Evolutionary conservation across 768 basidiomycete species (phyloP).

Genomic region (Mycena amicta): DNA sequence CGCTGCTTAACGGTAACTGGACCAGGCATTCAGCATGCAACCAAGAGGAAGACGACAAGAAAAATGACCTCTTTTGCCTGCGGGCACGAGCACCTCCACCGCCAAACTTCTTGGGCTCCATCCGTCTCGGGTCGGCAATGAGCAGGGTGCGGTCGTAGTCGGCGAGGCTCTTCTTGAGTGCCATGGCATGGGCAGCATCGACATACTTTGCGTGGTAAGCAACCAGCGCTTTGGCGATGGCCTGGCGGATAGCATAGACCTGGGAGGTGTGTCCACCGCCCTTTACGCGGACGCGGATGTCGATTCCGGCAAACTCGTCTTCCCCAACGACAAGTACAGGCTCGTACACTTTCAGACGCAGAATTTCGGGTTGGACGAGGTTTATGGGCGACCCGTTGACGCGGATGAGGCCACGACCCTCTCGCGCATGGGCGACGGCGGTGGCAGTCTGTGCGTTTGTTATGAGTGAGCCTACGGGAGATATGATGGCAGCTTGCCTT

Average conservation of each 20-base stretch:
- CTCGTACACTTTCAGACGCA: slow-evolving; percentile 98
- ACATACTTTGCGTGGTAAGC: slow-evolving; percentile 99
- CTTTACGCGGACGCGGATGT: slow-evolving; percentile 97
- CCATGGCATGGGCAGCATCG: slow-evolving; percentile 95
- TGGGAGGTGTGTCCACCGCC: slow-evolving; percentile 99
- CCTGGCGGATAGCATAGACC: slow-evolving; percentile 98
- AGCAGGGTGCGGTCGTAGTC: slow-evolving; percentile 91
- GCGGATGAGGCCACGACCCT: slow-evolving; percentile 94
- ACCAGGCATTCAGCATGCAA: slow-evolving; percentile 7
- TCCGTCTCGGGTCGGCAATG: slow-evolving; percentile 94
- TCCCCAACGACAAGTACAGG: slow-evolving; percentile 92
- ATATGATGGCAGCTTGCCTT: slow-evolving; percentile 61
- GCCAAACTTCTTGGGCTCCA: slow-evolving; percentile 99
- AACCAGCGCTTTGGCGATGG: slow-evolving; percentile 95
- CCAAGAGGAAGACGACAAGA: slow-evolving; percentile 1
- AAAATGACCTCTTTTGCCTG: slow-evolving; percentile 89
- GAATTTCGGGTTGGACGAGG: slow-evolving; percentile 92
- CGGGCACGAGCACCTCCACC: slow-evolving; percentile 97
- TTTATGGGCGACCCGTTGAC: slow-evolving; percentile 96
- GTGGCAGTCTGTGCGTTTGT: slow-evolving; percentile 77
- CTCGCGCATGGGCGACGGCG: slow-evolving; percentile 95
- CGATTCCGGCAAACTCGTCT: slow-evolving; percentile 82
- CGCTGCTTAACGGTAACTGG: slow-evolving; percentile 77
- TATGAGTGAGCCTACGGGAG: slow-evolving; percentile 4
- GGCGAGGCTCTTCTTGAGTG: slow-evolving; percentile 97